Base-by-base conservation (phyloP, 2,329 filamentous ascomycete genomes). In the Fusarium sp. region DNA sequence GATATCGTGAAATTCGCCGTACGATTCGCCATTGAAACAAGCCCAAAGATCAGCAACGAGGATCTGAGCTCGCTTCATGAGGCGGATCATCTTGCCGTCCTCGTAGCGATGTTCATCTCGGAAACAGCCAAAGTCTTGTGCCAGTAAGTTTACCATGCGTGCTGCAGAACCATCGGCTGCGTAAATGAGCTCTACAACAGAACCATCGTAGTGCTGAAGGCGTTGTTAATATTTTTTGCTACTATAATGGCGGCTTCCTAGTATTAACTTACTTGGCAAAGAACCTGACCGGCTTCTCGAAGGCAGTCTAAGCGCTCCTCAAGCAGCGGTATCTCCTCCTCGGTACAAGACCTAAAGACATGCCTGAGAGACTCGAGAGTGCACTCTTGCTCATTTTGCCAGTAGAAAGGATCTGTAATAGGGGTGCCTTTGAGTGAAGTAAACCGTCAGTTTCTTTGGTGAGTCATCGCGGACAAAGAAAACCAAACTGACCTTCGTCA, bases 21-120 rank as follows among this genome's bases (percentile, higher is more conserved):
- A 94, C 26, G 87, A 84, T 70, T 90, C 84, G 45, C 93, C 94
- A 53, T 95, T 88, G 77, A 98, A 98, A 67, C 94, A 96, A 7
- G 96, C 96, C 96, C 96, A 99, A 1, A 98, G 78, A 78, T 99
- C 96, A 22, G 96, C 96, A 4, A 97, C 94, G 20, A 98, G 86
- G 62, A 99, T 99, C 79, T 99, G 96, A 3, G 96, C 94, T 13
- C 96, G 89, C 81, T 99, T 99, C 76, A 97, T 89, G 65, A 99
- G 87, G 15, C 93, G 90, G 4, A 99, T 89, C 67, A 84, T 86
- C 57, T 84, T 86, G 44, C 90, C 89, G 11, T 89, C 89, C 53
- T 95, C 89, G 75, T 94, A 97, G 5, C 76, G 79, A 57, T 89
- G 87, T 75, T 94, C 91, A 75, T 99, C 96, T 22, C 90, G 86